phyloP scores from a whole-genome alignment of 345 rosid genomes.

The Rhodomyrtus tomentosa region DNA sequence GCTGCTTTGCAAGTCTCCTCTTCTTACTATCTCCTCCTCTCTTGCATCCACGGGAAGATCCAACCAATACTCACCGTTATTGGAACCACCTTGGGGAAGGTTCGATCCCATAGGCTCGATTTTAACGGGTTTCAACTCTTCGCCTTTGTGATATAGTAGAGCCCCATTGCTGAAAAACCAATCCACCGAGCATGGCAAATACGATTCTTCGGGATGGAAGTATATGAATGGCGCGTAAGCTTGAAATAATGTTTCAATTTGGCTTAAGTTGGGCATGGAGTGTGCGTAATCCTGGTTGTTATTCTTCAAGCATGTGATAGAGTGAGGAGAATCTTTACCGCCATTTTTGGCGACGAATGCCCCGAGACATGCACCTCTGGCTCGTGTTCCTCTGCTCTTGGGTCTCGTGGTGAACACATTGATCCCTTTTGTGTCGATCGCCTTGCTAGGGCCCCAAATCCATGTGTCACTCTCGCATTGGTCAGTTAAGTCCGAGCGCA shows the following conservation, averaged over 20 bases:
- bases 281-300: background rate
- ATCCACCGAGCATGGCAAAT: constrained; percentile 6
- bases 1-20: constrained; percentile 7
- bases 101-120: constrained; percentile 2
- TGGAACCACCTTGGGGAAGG: constrained; percentile 9
- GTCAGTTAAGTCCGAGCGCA: constrained; percentile 4
- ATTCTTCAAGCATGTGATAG: constrained; percentile 7
- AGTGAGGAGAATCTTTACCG: background rate
- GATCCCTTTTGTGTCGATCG: background rate
- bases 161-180: constrained; percentile 11
- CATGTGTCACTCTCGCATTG: background rate
- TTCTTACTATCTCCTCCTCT: background rate
- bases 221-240: constrained; percentile 8
- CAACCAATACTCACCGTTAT: constrained; percentile 7
- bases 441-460: constrained; percentile 11
- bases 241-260: constrained; percentile 1
- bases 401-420: constrained; percentile 5
- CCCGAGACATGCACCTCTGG: constrained; percentile 1
- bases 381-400: background rate
- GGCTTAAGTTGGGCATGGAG: constrained; percentile 5
- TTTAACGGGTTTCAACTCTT: constrained; percentile 3
- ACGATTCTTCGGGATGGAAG: constrained; percentile 9
- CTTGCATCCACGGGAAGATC: constrained; percentile 4
- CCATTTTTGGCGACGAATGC: constrained; percentile 1
- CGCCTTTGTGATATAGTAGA: constrained; percentile 2